Evolutionary conservation across 345 rosid species (phyloP).

Genomic region (Ceriops zippeliana): DNA sequence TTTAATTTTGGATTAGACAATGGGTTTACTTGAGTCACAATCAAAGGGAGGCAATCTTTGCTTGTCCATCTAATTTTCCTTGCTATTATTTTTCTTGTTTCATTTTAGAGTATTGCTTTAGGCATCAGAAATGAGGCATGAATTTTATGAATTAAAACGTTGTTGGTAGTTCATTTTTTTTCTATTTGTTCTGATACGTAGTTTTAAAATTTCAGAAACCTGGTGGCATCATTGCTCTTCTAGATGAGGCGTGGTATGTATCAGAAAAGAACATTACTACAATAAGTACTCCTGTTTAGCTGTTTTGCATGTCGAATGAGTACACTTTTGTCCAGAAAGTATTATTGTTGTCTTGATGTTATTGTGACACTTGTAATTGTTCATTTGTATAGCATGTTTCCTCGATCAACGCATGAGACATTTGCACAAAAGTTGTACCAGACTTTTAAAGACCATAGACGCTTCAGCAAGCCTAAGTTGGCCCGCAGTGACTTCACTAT

Average conservation of each 20-base stretch:
- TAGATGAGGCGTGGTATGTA: conserved; percentile 98
- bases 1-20: too few relatives aligned
- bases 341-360: background rate
- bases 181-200: conserved; percentile 24
- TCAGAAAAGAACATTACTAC: background rate
- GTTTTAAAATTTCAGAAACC: conserved; percentile 71
- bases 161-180: conserved; percentile 7
- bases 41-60: too few relatives aligned
- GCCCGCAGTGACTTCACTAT: conserved; percentile 95
- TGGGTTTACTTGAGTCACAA: too few relatives aligned
- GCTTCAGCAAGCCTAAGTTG: conserved; percentile 92
- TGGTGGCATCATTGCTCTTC: conserved; percentile 96
- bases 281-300: background rate
- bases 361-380: conserved; percentile 13
- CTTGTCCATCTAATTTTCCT: background rate
- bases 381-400: conserved; percentile 77
- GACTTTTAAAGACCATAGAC: conserved; percentile 88
- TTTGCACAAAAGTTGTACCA: conserved; percentile 96
- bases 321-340: background rate
- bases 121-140: background rate
- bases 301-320: background rate
- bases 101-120: background rate
- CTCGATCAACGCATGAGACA: conserved; percentile 98
- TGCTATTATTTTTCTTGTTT: background rate
- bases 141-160: background rate